A percentile compares a stretch with the other conserved stretches of the same genome.
Conservation (phyloP, 352 stramenopile genomes). For the Pythium sukuiense region DNA sequence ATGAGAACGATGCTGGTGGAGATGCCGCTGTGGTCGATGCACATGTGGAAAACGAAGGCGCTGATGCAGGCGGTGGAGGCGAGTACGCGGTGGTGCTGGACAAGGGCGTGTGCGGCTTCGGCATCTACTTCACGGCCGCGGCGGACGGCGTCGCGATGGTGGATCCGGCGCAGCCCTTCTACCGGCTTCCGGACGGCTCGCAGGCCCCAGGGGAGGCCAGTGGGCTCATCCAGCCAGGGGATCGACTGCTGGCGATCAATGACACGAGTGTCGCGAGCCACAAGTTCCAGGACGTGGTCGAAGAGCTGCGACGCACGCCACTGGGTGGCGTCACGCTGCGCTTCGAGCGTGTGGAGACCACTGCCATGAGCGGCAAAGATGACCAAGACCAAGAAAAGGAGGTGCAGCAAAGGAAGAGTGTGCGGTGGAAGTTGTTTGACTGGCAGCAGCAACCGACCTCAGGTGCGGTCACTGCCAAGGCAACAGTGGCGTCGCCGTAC, state of each 20-base stretch:
- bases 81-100: conserved; percentile 48
- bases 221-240: conserved; percentile 42
- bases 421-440: conserved; percentile 29
- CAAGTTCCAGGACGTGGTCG: conserved; percentile 51
- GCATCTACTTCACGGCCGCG: conserved; percentile 64
- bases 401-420: background rate
- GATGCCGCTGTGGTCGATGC: too few species aligned
- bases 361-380: background rate
- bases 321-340: conserved; percentile 41
- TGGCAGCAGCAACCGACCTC: conserved; percentile 2
- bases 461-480: background rate
- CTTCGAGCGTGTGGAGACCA: conserved; percentile 34
- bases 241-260: conserved; percentile 55
- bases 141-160: conserved; percentile 46
- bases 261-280: conserved; percentile 31
- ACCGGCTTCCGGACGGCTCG: conserved; percentile 53
- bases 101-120: conserved; percentile 65
- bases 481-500: background rate
- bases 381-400: background rate
- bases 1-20: background rate
- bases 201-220: conserved; percentile 61
- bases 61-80: background rate
- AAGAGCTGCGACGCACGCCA: conserved; percentile 55
- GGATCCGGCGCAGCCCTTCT: conserved; percentile 63
- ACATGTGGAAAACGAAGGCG: too few species aligned